Percentiles rank a stretch among this genome's conserved stretches.
Evolutionary conservation across 2,329 filamentous ascomycete genomes (phyloP).

Genomic region (Aspergillus pseudonomiae): DNA sequence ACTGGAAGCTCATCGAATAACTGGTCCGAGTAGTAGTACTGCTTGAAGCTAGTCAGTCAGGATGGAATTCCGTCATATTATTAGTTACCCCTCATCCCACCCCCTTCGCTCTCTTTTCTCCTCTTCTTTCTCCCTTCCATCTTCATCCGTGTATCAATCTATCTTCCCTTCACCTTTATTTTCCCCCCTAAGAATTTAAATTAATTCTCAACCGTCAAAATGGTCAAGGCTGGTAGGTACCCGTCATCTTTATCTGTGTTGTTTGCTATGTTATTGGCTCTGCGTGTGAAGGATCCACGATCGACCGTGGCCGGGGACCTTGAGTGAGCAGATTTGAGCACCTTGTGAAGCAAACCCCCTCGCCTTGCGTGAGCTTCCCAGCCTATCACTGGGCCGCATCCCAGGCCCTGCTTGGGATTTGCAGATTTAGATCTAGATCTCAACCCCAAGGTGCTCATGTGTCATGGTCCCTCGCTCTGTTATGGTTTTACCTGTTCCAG

Average conservation of each 20-base stretch:
- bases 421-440: conserved; percentile 1
- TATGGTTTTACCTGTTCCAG: conserved; percentile 12
- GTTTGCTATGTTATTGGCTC: conserved; percentile 24
- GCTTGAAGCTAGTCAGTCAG: not conserved
- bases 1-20: conserved; percentile 19
- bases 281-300: conserved; percentile 27
- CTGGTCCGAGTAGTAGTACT: not conserved
- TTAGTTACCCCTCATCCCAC: conserved; percentile 18
- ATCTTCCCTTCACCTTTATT: conserved; percentile 12
- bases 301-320: conserved; percentile 36
- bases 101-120: conserved; percentile 25
- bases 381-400: conserved; percentile 33
- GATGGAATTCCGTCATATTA: conserved; percentile 2
- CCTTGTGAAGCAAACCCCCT: conserved; percentile 34
- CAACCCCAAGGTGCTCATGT: conserved; percentile 10
- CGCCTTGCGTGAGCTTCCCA: conserved; percentile 12
- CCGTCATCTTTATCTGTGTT: conserved; percentile 15
- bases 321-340: conserved; percentile 49
- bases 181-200: conserved; percentile 26
- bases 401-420: not conserved
- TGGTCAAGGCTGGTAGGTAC: conserved; percentile 95
- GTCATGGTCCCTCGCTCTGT: not conserved
- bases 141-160: conserved; percentile 15
- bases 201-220: conserved; percentile 66
- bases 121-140: conserved; percentile 24